Evolutionary conservation across 352 stramenopile species (phyloP), one percentile per base, ranked within the genome.

Genomic region (Pythium pyrilobum): DNA sequence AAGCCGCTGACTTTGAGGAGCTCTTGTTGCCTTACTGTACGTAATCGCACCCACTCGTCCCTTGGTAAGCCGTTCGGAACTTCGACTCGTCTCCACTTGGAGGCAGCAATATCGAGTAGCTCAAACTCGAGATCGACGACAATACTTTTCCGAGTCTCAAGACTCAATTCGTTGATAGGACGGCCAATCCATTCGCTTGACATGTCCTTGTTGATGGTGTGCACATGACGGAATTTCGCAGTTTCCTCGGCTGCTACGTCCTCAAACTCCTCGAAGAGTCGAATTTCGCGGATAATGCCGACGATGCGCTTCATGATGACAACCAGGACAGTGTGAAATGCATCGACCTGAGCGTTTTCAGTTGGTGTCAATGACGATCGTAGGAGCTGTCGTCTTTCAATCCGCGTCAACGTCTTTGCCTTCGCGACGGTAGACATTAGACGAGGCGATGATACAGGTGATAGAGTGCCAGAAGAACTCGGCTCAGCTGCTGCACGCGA

Each of bases 101-200:
- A 69, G 15, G 49, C 76, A 25, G 67, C 62, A 13, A 89, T 56
- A 16, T 81, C 71, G 2, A 89, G 54, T 7, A 89, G 29, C 41
- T 89, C 76, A 45, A 85, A 81, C 50, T 89, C 79, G 1, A 89
- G 64, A 6, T 74, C 45, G 3, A 83, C 59, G 4, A 86, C 71
- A 38, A 85, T 83, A 8, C 74, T 63, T 39, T 83, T 87, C 21
- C 79, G 64, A 2, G 56, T 63, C 36, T 85, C 72, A 0, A 81
- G 51, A 0, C 65, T 61, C 38, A 89, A 64, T 18, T 84, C 77
- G 51, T 83, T 77, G 41, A 89, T 77, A 23, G 56, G 53, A 7
- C 71, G 66, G 0, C 76, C 75, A 18, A 87, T 46, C 65, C 68
- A 87, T 33, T 86, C 72, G 34, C 69, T 82, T 25, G 57, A 70